Evolutionary conservation across 2,329 filamentous ascomycete species (phyloP).

Genomic region (Epichloe hybrida): DNA sequence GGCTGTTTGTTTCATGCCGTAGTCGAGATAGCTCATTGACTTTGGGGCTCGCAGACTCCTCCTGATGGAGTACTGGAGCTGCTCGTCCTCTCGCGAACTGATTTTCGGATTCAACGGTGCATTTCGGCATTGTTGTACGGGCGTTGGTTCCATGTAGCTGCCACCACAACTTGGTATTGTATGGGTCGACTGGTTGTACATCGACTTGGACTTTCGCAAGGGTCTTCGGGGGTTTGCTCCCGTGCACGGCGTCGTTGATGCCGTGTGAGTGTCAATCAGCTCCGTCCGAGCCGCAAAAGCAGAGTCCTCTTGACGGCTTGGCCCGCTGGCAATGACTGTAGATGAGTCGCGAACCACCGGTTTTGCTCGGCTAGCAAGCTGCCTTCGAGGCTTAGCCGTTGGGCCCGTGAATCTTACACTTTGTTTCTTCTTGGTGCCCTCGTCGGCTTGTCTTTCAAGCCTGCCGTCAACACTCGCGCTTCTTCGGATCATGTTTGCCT

Average conservation of each 20-base stretch:
- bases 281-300: background rate
- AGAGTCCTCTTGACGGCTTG: background rate
- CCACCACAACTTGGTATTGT: slow-evolving; percentile 5
- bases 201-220: slow-evolving; percentile 41
- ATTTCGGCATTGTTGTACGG: slow-evolving; percentile 4
- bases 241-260: slow-evolving; percentile 8
- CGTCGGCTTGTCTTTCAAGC: slow-evolving; percentile 6
- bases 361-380: slow-evolving; percentile 16
- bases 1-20: background rate
- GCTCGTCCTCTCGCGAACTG: slow-evolving; percentile 18
- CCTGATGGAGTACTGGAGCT: slow-evolving; percentile 4
- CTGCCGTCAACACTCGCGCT: slow-evolving; percentile 12
- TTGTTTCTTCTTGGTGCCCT: slow-evolving; percentile 21
- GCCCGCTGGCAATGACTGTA: background rate
- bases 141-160: slow-evolving; percentile 2
- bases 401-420: slow-evolving; percentile 42
- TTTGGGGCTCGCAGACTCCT: slow-evolving; percentile 30
- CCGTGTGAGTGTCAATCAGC: background rate
- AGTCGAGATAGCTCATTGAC: slow-evolving; percentile 39
- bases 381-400: slow-evolving; percentile 15
- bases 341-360: slow-evolving; percentile 2
- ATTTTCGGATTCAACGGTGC: background rate
- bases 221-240: slow-evolving; percentile 31
- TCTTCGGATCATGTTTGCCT: slow-evolving; percentile 7
- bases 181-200: slow-evolving; percentile 27